Evolutionary conservation across 352 stramenopile genomes (phyloP), one percentile per base, ranked within the genome.

Genomic region (Pythium myriotylum): DNA sequence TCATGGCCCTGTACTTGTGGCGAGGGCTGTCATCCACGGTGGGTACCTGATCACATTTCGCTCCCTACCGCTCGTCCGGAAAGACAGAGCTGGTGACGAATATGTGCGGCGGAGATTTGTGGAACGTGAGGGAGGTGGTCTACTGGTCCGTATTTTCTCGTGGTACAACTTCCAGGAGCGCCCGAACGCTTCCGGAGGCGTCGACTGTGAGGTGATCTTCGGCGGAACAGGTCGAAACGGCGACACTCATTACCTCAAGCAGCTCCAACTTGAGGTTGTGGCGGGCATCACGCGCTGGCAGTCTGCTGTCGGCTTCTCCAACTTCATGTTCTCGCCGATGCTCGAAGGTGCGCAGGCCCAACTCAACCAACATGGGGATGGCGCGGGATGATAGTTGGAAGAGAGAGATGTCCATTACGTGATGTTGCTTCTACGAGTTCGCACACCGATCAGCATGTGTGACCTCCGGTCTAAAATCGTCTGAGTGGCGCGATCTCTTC

Each of bases 81-180:
- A 41, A 33, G 52, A 45, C 35, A 16, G 19, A 6, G 60, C 33
- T 3, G 52, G 52, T 20, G 43, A 53, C 37, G 60, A 67, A n/a
- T 42, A 63, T 9, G 76, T 63, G 17, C 72, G 85, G 46, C 60
- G 61, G 9, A 53, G 68, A 37, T 89, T 87, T 56, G 67, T 73
- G 14, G 61, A 77, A 24, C 62, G 41, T 14, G 81, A 90, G 54
- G 59, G 46, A 9, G 65, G 65, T n/a, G 80, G 70, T 43, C 73
- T 78, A 59, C 80, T 83, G 60, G 74, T 86, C 42, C 73, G 73
- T 47, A 76, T 89, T 37, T 84, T 86, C 60, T 87, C 86, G 63
- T 91, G 81, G 81, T 91, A 88, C 67, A 88, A 85, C 67, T 89
- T 91, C 54, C 67, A 88, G 45, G 79, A 91, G 47, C 20, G 35